Conservation (phyloP, 305 asterid genomes). For the Solanum chacoense region DNA sequence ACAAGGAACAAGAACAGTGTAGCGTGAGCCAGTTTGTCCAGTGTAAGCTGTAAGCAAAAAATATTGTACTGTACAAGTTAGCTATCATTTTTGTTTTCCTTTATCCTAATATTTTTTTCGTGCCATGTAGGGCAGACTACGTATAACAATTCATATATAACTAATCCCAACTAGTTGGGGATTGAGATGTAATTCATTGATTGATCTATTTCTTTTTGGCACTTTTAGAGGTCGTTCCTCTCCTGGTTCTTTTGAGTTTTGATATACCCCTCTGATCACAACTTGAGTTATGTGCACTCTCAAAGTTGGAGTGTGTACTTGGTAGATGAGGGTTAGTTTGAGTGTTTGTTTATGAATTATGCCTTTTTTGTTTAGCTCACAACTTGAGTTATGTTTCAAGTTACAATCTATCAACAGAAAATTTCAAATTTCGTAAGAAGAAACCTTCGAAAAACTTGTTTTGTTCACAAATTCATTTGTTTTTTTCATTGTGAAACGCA, state of each 20-base stretch:
- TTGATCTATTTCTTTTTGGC: not conserved
- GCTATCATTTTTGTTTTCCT: not conserved
- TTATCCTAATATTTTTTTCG: too few species aligned
- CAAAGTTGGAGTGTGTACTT: not conserved
- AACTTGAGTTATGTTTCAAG: not conserved
- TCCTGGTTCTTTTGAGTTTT: not conserved
- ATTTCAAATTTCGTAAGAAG: not conserved
- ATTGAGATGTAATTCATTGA: not conserved
- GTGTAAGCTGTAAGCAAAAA: not conserved
- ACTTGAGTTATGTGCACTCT: not conserved
- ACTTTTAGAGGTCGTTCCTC: not conserved
- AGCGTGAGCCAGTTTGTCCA: not conserved
- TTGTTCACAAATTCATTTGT: not conserved
- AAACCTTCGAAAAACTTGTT: not conserved
- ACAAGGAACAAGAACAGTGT: not conserved
- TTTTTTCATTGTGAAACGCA: not conserved
- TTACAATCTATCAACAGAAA: not conserved
- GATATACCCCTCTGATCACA: not conserved
- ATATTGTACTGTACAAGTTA: not conserved
- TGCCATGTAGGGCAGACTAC: not conserved
- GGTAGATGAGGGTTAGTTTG: not conserved
- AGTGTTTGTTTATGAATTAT: not conserved
- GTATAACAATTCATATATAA: not conserved
- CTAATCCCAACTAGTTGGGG: not conserved
- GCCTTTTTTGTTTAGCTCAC: not conserved